Base-by-base conservation (phyloP, 2,329 filamentous ascomycete genomes). In the Dactylellina drechsleri region DNA sequence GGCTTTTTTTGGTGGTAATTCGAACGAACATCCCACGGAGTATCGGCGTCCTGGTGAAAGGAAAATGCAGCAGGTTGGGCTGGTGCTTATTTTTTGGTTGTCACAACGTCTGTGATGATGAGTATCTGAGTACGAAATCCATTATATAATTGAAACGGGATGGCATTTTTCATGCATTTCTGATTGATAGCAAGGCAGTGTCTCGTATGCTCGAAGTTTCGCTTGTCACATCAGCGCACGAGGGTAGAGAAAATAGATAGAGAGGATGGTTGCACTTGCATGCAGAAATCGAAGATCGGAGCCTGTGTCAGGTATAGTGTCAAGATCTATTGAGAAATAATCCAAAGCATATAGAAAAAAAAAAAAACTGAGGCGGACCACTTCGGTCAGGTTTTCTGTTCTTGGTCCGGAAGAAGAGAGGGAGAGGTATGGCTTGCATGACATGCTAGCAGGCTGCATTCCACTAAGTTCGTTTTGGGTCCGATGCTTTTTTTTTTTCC, bases 301-400 rank as follows among this genome's bases (percentile, higher is more conserved):
- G 53, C 20, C 62, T 40, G 56, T 62, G 64, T 67, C 57, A 62
- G 71, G 64, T 61, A 64, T 74, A 41, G 56, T 28, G 13, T 43
- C 8, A 23, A 23, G 56, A 45, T 23, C 56, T 61, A 47, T n/a
- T 15, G 16, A 47, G 41, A 47, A 18, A 18, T n/a, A 18, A 18
- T n/a, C 43, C 15, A 47, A 36, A 36, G 5, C 3, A 10, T 2
- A 36, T 36, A 5, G 8, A 47, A 47, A 18, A 47, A 43, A 54
- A 53, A 50, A 26, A 31, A 36, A 31, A 66, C 62, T 64, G 71
- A 75, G 71, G 71, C 71, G 71, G 71, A 75, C 70, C 64, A 31
- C 36, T 60, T 67, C 45, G 61, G 59, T 59, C 67, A 41, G 53
- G 36, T 26, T 59, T 65, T 64, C 59, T 62, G 20, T 62, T 68